These are phyloP conservation scores for Xerocomus amazonicus DNA, from an alignment of 1,284 basidiomycete species.

Conservation along the genomic window DNA sequence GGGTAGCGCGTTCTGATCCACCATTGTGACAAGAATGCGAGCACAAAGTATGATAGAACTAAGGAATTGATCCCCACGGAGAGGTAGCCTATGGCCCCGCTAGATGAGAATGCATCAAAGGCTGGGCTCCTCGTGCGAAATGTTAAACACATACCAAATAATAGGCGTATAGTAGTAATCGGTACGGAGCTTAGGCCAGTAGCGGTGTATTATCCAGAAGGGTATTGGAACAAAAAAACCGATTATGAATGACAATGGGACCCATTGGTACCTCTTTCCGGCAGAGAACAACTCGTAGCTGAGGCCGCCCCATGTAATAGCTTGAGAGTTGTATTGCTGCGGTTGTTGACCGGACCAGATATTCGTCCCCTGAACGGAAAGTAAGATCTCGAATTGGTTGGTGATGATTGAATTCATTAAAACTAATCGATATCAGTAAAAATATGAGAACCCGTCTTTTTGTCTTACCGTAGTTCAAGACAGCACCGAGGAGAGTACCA, in stretches of 20 bases:
- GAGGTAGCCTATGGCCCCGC: slow-evolving; percentile 37
- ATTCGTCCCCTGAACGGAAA: slow-evolving; percentile 48
- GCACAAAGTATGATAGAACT: slow-evolving; percentile 37
- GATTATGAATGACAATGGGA: slow-evolving; percentile 53
- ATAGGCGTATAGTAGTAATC: slow-evolving; percentile 47
- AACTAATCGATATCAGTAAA: slow-evolving; percentile 9
- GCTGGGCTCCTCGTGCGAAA: not conserved
- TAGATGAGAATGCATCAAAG: not conserved
- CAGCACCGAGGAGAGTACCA: slow-evolving; percentile 43
- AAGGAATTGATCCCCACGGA: slow-evolving; percentile 48
- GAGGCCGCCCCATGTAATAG: slow-evolving; percentile 65
- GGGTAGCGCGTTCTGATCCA: slow-evolving; percentile 57
- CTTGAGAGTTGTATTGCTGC: slow-evolving; percentile 59
- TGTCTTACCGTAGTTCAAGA: slow-evolving; percentile 51
- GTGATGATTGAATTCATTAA: slow-evolving; percentile 61
- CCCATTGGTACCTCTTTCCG: slow-evolving; percentile 53
- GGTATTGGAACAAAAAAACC: slow-evolving; percentile 52
- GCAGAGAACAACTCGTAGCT: slow-evolving; percentile 54
- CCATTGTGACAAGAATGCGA: slow-evolving; percentile 55
- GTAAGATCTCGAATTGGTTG: slow-evolving; percentile 48
- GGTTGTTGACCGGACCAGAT: slow-evolving; percentile 61
- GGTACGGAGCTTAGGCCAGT: slow-evolving; percentile 39
- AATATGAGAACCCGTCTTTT: too few species aligned
- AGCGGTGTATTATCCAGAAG: slow-evolving; percentile 52
- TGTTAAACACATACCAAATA: slow-evolving; percentile 33